Conservation (phyloP, 306 rosid genomes). For the Cyclanthera cordifolia region DNA sequence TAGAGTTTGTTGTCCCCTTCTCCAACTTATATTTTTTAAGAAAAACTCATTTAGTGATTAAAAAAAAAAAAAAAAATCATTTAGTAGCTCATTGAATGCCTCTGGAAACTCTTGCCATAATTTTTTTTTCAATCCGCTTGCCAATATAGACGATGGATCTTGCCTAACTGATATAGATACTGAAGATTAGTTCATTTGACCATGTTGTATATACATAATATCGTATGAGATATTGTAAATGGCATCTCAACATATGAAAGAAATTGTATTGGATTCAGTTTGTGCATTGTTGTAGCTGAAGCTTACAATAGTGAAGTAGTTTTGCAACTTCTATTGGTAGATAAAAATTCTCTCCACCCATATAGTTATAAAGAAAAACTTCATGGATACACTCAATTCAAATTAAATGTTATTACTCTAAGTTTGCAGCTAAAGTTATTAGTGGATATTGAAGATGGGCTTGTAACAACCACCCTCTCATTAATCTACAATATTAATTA, state of each 20-base stretch:
- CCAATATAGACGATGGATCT: conserved; percentile 85
- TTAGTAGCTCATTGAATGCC: no score
- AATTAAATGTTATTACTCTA: not conserved
- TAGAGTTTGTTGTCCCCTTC: no score
- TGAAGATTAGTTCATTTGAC: conserved; percentile 21
- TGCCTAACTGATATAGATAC: conserved; percentile 44
- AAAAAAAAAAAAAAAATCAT: no score
- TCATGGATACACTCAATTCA: not conserved
- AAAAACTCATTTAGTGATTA: no score
- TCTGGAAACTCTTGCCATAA: no score
- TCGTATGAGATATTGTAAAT: no score
- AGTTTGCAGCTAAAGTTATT: not conserved
- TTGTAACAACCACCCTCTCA: not conserved
- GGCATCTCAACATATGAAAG: not conserved
- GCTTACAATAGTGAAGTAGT: not conserved
- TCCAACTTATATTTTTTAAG: no score
- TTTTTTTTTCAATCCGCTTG: conserved; percentile 51
- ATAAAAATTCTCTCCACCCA: not conserved
- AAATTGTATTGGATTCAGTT: not conserved
- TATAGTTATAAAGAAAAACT: conserved; percentile 1
- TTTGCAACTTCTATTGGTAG: not conserved
- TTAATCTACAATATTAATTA: not conserved
- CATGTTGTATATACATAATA: no score
- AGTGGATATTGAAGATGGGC: not conserved
- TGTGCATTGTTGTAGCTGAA: not conserved